Percentiles rank a stretch among this genome's conserved stretches.
Evolutionary conservation across 129 eudicot species (phyloP).

Genomic region (Smallanthus sonchifolius): DNA sequence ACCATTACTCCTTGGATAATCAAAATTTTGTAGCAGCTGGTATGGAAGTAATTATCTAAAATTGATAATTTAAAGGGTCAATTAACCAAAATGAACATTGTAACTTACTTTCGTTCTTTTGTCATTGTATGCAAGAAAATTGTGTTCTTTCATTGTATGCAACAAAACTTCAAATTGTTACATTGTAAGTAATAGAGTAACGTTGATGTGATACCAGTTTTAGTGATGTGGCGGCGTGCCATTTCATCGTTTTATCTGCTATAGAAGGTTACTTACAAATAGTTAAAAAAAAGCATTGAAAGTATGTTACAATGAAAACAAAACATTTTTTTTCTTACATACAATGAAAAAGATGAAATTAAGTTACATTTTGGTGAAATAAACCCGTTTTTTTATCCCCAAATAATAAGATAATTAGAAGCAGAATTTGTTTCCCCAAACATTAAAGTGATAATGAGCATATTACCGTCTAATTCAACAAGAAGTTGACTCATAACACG

Average conservation of each 20-base stretch:
- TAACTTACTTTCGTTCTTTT: background rate
- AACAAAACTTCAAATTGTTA: no score
- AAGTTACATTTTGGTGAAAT: background rate
- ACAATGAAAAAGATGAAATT: background rate
- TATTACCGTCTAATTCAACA: constrained; percentile 89
- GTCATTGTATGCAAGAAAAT: background rate
- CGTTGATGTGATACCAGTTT: background rate
- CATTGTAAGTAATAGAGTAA: background rate
- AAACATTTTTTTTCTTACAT: no score
- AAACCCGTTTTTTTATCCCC: background rate
- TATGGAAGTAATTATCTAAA: background rate
- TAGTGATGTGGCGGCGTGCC: background rate
- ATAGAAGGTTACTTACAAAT: background rate
- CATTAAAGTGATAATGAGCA: background rate
- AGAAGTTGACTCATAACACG: constrained; percentile 96
- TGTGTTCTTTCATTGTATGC: no score
- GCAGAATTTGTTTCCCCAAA: background rate
- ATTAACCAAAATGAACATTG: background rate
- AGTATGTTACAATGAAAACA: background rate
- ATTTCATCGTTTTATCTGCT: background rate
- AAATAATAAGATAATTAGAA: background rate
- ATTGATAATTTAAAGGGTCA: background rate
- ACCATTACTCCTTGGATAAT: no score
- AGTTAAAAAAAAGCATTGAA: background rate
- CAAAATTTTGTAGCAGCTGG: background rate